Conservation (phyloP, 1,284 basidiomycete genomes). For the Athelia psychrophila region DNA sequence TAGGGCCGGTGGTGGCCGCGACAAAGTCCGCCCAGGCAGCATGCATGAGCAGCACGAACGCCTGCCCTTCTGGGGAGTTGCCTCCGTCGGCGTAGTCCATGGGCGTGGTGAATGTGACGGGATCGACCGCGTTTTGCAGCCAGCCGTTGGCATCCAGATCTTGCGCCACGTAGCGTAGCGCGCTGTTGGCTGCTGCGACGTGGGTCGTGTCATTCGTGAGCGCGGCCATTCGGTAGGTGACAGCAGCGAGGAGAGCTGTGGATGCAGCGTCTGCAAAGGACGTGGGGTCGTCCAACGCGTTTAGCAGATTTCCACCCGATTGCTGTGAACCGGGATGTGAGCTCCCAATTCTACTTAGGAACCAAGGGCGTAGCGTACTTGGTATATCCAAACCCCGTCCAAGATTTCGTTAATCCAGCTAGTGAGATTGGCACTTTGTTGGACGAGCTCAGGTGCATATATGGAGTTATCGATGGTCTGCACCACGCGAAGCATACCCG, state of each 20-base stretch:
- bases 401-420: slow-evolving; percentile 62
- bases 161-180: slow-evolving; percentile 31
- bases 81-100: slow-evolving; percentile 29
- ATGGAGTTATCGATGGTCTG: slow-evolving; percentile 52
- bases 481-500: slow-evolving; percentile 62
- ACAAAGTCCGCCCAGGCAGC: slow-evolving; percentile 55
- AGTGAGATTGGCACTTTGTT: slow-evolving; percentile 46
- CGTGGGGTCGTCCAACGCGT: slow-evolving; percentile 46
- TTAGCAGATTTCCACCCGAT: slow-evolving; percentile 43
- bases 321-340: slow-evolving; percentile 4
- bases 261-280: slow-evolving; percentile 51
- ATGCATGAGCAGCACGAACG: slow-evolving; percentile 65
- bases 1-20: slow-evolving; percentile 5
- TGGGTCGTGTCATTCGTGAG: slow-evolving; percentile 31
- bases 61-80: slow-evolving; percentile 58
- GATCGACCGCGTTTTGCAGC: slow-evolving; percentile 63
- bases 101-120: slow-evolving; percentile 47
- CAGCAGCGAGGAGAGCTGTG: slow-evolving; percentile 52
- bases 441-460: slow-evolving; percentile 32
- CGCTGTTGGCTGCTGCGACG: slow-evolving; percentile 40
- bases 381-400: slow-evolving; percentile 43
- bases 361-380: slow-evolving; percentile 39
- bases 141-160: slow-evolving; percentile 44
- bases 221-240: slow-evolving; percentile 44
- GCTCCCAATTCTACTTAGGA: not conserved